Evolutionary conservation across 2,329 filamentous ascomycete species (phyloP).

Genomic region (Hirsutella thompsonii): DNA sequence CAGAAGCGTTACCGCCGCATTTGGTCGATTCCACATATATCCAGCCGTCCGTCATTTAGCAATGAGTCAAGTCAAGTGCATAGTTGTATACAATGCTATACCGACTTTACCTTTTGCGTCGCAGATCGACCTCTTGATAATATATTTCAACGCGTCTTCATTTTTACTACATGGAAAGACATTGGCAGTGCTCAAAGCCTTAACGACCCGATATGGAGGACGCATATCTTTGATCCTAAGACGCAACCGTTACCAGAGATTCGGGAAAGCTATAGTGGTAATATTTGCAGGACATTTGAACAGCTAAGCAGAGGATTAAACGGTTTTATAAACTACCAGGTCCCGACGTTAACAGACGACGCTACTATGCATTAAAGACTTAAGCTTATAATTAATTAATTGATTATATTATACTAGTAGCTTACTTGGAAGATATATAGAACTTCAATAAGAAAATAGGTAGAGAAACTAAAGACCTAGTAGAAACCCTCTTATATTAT

Average conservation of each 20-base stretch:
- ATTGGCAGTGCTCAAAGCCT: neutral
- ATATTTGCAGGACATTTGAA: neutral
- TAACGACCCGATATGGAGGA: neutral
- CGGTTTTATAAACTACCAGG: neutral
- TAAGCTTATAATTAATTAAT: neutral
- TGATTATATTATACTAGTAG: too few species aligned
- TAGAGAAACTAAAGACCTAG: too few species aligned
- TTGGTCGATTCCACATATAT: neutral
- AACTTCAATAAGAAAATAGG: too few species aligned
- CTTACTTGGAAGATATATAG: too few species aligned
- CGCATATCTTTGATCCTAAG: neutral
- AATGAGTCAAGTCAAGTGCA: neutral
- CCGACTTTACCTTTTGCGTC: neutral
- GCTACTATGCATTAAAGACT: neutral
- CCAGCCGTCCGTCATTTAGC: neutral
- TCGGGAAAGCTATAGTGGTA: neutral
- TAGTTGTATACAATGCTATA: neutral
- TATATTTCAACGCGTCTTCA: neutral
- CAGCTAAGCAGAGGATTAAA: neutral
- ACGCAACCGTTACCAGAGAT: neutral
- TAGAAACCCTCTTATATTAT: too few species aligned
- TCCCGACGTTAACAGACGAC: neutral
- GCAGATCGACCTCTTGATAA: neutral
- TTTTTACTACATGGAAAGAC: neutral
- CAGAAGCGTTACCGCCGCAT: neutral